Evolutionary conservation across 164 flowering plant genomes (phyloP), one percentile per base, ranked within the genome.

Genomic region (Vitis rupestris): DNA sequence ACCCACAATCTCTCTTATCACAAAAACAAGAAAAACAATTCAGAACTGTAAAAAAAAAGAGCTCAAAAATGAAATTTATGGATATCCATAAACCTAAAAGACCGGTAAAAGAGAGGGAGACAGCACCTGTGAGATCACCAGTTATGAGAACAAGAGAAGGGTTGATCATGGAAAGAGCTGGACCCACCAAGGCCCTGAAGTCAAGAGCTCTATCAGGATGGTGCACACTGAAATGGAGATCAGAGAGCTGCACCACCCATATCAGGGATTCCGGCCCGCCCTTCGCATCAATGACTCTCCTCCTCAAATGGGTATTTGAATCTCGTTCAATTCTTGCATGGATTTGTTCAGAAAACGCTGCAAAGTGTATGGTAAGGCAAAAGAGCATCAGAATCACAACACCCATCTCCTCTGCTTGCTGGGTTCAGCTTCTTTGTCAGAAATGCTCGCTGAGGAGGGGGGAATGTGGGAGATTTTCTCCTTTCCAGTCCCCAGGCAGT

Each of bases 181-280:
- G 92, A 10, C 85, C 90, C 6, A 93, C 83, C 11, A 86, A 31
- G 1, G 60, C 59, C 64, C 62, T 76, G 83, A 95, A 90, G 65
- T 95, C 93, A 58, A 15, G 58, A 59, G 99, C 99, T 77, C 99
- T 80, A 5, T 91, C 86, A 4, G 98, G 98, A 68, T 95, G 90
- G 71, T 81, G 85, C 15, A 89, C 94, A 69, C 98, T 95, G 86
- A 95, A 95, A 72, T 95, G 98, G 70, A 93, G 96, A 87, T 95
- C 99, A 57, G 99, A 95, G 16, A 95, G 87, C 80, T 95, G 99
- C 61, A 93, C 99, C 16, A 83, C 86, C 99, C 97, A 93, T 3
- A 87, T 75, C 49, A 95, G 88, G 3, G 83, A 82, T 15, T 88
- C 86, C 1, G 89, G 88, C 5, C 82, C 85, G 2, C 88, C 92